Evolutionary conservation across 208 protist species (phyloP).

Genomic region (Leptomonas seymouri): DNA sequence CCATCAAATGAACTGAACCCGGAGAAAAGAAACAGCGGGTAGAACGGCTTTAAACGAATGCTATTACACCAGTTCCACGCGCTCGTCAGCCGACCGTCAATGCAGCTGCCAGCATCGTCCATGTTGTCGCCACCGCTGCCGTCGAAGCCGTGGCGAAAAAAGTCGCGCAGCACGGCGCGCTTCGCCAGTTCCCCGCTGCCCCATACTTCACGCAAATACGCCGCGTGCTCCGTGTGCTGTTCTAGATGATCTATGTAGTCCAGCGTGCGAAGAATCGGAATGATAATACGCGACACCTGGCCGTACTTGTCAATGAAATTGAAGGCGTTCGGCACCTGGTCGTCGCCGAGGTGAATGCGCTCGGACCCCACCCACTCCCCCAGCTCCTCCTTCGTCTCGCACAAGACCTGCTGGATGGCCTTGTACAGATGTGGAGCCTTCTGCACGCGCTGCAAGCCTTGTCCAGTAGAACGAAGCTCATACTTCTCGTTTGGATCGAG

Average conservation of each 20-base stretch:
- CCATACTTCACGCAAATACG: slow-evolving; percentile 89
- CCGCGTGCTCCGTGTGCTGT: slow-evolving; percentile 43
- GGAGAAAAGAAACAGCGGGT: slow-evolving; percentile 94
- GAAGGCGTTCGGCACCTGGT: slow-evolving; percentile 98
- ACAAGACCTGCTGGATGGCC: slow-evolving; percentile 89
- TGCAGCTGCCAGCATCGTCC: slow-evolving; percentile 97
- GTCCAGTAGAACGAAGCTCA: slow-evolving; percentile 89
- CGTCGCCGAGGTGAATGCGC: slow-evolving; percentile 97
- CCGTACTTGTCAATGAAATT: slow-evolving; percentile 99
- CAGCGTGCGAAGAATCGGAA: slow-evolving; percentile 93
- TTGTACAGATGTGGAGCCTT: slow-evolving; percentile 82
- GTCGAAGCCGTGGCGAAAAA: slow-evolving; percentile 96
- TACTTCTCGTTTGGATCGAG: slow-evolving; percentile 86
- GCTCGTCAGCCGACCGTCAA: slow-evolving; percentile 97
- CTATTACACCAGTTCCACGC: slow-evolving; percentile 98
- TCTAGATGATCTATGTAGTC: slow-evolving; percentile 82
- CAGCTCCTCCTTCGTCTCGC: slow-evolving; percentile 87
- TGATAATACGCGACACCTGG: slow-evolving; percentile 96
- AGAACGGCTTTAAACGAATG: slow-evolving; percentile 96
- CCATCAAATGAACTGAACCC: slow-evolving; percentile 98
- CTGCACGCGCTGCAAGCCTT: slow-evolving; percentile 96
- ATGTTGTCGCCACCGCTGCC: slow-evolving; percentile 97
- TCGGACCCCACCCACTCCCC: slow-evolving; percentile 91
- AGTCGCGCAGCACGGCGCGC: slow-evolving; percentile 93
- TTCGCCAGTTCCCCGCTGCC: slow-evolving; percentile 64